Evolutionary conservation across 495 filamentous ascomycete genomes (phyloP).

Genomic region (Poronia punctata): DNA sequence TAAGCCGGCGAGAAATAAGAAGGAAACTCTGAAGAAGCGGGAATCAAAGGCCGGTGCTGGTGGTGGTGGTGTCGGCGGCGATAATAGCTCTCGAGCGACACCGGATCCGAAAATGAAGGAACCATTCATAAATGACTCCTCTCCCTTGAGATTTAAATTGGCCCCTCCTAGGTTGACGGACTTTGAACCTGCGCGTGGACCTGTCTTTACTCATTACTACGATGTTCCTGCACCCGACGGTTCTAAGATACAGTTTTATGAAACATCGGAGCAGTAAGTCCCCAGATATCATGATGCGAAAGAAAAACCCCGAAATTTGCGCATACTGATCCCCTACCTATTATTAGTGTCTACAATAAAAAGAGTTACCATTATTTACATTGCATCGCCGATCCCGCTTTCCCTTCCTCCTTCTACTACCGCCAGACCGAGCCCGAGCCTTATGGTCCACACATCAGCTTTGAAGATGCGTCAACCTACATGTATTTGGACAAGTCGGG

Average conservation of each 20-base stretch:
- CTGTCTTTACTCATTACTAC: slow-evolving; percentile 47
- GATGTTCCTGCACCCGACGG: slow-evolving; percentile 38
- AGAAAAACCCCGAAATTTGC: slow-evolving; percentile 25
- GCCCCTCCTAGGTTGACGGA: slow-evolving; percentile 51
- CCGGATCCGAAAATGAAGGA: slow-evolving; percentile 53
- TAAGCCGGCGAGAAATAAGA: slow-evolving; percentile 50
- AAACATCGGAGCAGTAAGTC: slow-evolving; percentile 59
- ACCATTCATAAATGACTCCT: slow-evolving; percentile 28
- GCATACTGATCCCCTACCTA: slow-evolving; percentile 30
- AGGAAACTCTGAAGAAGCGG: slow-evolving; percentile 69
- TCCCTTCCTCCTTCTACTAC: slow-evolving; percentile 82
- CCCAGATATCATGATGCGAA: slow-evolving; percentile 22
- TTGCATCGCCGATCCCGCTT: slow-evolving; percentile 80
- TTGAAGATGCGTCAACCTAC: slow-evolving; percentile 81
- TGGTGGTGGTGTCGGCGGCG: background rate
- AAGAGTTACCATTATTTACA: slow-evolving; percentile 86
- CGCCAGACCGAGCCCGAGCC: slow-evolving; percentile 81
- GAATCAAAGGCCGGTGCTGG: slow-evolving; percentile 50
- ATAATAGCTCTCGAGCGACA: slow-evolving; percentile 44
- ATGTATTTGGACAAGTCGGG: slow-evolving; percentile 59
- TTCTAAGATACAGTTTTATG: slow-evolving; percentile 47
- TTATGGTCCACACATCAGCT: slow-evolving; percentile 74
- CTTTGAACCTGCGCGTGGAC: slow-evolving; percentile 50
- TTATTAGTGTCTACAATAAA: slow-evolving; percentile 73
- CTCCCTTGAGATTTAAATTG: slow-evolving; percentile 52